phyloP scores from a whole-genome alignment of 73 alveolate species.

The Tetrahymena elliotti region DNA sequence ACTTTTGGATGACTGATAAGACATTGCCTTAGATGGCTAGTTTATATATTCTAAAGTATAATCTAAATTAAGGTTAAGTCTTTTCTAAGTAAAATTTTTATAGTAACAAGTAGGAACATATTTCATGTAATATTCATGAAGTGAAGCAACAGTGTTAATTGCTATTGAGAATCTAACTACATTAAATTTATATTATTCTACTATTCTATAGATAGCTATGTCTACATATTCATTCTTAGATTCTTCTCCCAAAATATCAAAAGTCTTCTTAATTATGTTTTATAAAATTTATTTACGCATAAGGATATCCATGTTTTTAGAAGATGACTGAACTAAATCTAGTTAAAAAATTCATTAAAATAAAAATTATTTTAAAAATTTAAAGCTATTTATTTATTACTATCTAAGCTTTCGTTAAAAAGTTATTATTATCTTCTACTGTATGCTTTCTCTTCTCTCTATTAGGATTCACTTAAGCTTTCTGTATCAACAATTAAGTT shows the following conservation, averaged over 20 bases:
- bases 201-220: not conserved
- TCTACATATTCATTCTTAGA: not conserved
- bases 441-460: not conserved
- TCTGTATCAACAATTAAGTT: not conserved
- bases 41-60: not conserved
- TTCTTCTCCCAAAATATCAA: not conserved
- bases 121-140: not conserved
- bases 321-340: not conserved
- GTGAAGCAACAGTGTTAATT: not conserved
- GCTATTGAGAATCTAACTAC: not conserved
- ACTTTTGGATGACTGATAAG: not conserved
- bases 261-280: not conserved
- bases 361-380: not conserved
- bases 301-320: not conserved
- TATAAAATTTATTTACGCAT: not conserved
- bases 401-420: not conserved
- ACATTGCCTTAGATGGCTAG: not conserved
- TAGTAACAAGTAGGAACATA: not conserved
- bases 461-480: not conserved
- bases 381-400: not conserved
- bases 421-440: not conserved
- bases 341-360: not conserved
- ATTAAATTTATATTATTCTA: not conserved
- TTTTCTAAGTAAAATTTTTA: not conserved
- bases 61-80: not conserved